Conservation (phyloP, 768 basidiomycete species). For the Hygrocybe punicea region DNA sequence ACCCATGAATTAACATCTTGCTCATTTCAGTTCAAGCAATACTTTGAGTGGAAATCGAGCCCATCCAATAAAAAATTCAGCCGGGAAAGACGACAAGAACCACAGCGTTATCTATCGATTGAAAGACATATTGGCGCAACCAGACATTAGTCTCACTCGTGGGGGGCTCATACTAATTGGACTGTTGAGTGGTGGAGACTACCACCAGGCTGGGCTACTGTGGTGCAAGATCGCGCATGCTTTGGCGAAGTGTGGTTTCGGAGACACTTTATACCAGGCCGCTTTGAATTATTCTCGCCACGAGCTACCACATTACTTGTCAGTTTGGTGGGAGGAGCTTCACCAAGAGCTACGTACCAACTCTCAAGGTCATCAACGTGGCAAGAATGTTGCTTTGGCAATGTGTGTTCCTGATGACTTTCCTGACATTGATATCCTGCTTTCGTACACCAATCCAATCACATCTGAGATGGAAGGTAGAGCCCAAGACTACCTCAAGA, state of each 20-base stretch:
- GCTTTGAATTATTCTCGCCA: slow-evolving; percentile 44
- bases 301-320: slow-evolving; percentile 52
- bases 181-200: slow-evolving; percentile 87
- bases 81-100: slow-evolving; percentile 70
- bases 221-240: slow-evolving; percentile 71
- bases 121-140: slow-evolving; percentile 39
- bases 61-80: slow-evolving; percentile 59
- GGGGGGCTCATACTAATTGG: slow-evolving; percentile 72
- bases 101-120: slow-evolving; percentile 51
- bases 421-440: slow-evolving; percentile 68
- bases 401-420: slow-evolving; percentile 62
- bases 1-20: background rate
- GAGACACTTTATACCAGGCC: slow-evolving; percentile 64
- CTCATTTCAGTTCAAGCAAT: slow-evolving; percentile 53
- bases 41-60: slow-evolving; percentile 69
- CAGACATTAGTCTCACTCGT: slow-evolving; percentile 41
- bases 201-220: slow-evolving; percentile 65
- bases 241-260: slow-evolving; percentile 78
- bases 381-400: slow-evolving; percentile 64
- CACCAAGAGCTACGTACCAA: slow-evolving; percentile 67
- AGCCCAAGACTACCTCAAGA: slow-evolving; percentile 32
- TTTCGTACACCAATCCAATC: slow-evolving; percentile 75
- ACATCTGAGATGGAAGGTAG: slow-evolving; percentile 62
- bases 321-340: slow-evolving; percentile 60
- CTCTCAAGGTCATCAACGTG: slow-evolving; percentile 56